Percentiles rank a stretch among this genome's conserved stretches.
phyloP scores from a whole-genome alignment of 257 asterid species.

The Plectranthus barbatus region DNA sequence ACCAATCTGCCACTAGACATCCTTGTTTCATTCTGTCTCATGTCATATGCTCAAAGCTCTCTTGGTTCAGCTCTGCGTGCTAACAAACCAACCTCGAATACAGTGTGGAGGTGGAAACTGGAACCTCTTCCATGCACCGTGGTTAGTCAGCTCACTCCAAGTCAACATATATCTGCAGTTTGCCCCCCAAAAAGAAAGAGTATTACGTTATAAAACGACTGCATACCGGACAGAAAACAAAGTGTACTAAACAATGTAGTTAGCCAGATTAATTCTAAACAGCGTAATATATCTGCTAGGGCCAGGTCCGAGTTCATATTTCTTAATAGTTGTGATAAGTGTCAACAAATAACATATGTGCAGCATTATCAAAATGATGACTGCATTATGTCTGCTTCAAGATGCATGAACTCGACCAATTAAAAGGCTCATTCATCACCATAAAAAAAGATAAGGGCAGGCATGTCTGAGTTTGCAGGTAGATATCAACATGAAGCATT shows the following conservation, averaged over 20 bases:
- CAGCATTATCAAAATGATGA: background rate
- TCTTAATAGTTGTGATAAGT: background rate
- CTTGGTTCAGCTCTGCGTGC: no score
- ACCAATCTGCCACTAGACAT: no score
- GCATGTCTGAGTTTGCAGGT: background rate
- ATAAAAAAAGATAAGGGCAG: background rate
- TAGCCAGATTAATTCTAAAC: background rate
- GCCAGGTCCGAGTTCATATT: background rate
- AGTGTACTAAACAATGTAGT: background rate
- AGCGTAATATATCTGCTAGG: background rate
- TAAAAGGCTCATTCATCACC: background rate
- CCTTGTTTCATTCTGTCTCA: slow-evolving; percentile 1
- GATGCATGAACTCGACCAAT: background rate
- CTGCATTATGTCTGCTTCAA: background rate
- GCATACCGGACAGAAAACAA: background rate
- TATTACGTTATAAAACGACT: background rate
- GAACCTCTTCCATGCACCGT: slow-evolving; percentile 6
- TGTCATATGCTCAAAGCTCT: background rate
- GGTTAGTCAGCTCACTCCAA: slow-evolving; percentile 19
- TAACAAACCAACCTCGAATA: slow-evolving; percentile 1
- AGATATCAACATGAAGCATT: background rate
- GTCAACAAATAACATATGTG: background rate
- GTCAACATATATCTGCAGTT: slow-evolving; percentile 44
- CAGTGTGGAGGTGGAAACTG: slow-evolving; percentile 5
- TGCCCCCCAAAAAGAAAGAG: slow-evolving; percentile 1